Percentiles rank a stretch among this genome's conserved stretches.
Conservation (phyloP, 2,329 filamentous ascomycete species). For the Hypoxylon sp. region DNA sequence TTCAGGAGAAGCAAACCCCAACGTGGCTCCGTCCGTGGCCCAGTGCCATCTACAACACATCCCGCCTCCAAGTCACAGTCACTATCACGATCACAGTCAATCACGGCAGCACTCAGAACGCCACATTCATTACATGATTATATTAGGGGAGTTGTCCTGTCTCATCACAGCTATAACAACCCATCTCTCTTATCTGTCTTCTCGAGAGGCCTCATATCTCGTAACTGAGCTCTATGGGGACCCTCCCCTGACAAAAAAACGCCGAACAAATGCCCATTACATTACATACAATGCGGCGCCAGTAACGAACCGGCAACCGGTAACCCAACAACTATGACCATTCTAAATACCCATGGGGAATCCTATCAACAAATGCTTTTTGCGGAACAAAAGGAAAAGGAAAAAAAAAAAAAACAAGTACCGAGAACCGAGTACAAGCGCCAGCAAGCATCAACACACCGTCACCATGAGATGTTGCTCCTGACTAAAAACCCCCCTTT, state of each 20-base stretch:
- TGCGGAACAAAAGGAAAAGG: no score
- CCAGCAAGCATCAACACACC: no score
- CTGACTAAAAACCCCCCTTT: neutral
- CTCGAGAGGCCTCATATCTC: neutral
- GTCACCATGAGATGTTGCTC: neutral
- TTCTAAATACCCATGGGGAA: neutral
- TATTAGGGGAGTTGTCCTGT: neutral
- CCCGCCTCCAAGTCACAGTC: neutral
- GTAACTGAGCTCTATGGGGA: neutral
- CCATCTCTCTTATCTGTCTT: no score
- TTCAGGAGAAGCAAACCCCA: neutral
- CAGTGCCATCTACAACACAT: no score
- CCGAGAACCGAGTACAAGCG: neutral
- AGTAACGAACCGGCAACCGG: neutral
- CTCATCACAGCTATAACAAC: neutral
- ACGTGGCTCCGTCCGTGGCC: no score
- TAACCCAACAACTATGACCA: neutral
- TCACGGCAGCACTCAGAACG: neutral
- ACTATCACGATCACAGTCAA: no score
- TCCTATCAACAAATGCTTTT: neutral
- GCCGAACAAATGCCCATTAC: slow-evolving; percentile 1
- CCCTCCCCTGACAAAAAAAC: neutral
- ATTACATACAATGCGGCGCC: neutral
- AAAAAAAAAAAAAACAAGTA: neutral
- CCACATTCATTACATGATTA: neutral